Evolutionary conservation across 1,284 basidiomycete species (phyloP).

Genomic region (Pseudozyma thailandica): DNA sequence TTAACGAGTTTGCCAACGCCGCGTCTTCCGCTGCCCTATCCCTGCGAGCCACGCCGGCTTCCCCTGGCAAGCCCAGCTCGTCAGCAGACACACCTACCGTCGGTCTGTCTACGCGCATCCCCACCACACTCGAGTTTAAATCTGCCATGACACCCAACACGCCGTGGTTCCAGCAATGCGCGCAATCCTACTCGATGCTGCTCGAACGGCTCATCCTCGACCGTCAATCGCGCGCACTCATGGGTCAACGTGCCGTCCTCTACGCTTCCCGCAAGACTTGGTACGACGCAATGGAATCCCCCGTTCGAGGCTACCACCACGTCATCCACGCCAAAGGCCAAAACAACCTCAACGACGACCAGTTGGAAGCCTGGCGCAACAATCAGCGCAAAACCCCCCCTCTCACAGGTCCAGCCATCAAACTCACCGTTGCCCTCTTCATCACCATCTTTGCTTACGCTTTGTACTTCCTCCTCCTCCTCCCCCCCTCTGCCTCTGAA

Average conservation of each 20-base stretch:
- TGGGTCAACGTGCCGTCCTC: constrained; percentile 69
- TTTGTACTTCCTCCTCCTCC: constrained; percentile 22
- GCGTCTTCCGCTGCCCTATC: constrained; percentile 19
- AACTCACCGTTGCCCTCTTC: constrained; percentile 49
- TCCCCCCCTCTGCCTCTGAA: background rate
- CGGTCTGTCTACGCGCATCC: constrained; percentile 49
- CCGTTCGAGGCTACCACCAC: constrained; percentile 72
- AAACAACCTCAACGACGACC: constrained; percentile 57
- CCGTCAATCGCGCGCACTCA: constrained; percentile 67
- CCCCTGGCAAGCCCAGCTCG: constrained; percentile 6
- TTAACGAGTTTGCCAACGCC: constrained; percentile 41
- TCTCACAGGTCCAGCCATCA: constrained; percentile 56
- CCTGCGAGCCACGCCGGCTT: constrained; percentile 9
- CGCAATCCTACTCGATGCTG: constrained; percentile 70
- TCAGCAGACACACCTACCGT: constrained; percentile 1
- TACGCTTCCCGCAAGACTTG: constrained; percentile 71
- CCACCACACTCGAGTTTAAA: constrained; percentile 58
- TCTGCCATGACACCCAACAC: constrained; percentile 65
- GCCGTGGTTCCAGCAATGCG: constrained; percentile 67
- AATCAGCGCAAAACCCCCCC: constrained; percentile 51
- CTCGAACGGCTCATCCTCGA: constrained; percentile 69
- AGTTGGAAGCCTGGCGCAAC: constrained; percentile 62
- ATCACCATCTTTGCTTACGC: constrained; percentile 46
- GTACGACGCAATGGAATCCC: constrained; percentile 73
- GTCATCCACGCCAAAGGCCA: constrained; percentile 46